Evolutionary conservation across 306 rosid species (phyloP).

Genomic region (Herpetospermum pedunculosum): DNA sequence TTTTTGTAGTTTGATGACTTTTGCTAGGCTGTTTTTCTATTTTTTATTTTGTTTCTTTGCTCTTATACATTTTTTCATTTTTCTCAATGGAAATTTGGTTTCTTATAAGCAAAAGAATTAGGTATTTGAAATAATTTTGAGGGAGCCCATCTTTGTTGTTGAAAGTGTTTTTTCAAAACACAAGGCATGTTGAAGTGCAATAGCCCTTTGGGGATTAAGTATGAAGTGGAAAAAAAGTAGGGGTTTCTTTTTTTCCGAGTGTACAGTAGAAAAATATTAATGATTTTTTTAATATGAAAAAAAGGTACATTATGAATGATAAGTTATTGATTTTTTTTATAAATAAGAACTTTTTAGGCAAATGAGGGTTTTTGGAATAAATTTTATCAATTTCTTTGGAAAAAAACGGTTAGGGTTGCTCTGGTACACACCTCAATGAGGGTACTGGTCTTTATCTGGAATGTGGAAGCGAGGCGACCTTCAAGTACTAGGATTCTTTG

Average conservation of each 20-base stretch:
- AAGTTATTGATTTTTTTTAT: background rate
- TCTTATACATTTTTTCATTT: background rate
- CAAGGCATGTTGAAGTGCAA: background rate
- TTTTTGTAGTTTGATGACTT: background rate
- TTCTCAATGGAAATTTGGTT: background rate
- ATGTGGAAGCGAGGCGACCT: background rate
- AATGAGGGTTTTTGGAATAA: background rate
- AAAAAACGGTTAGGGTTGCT: no score
- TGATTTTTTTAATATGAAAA: background rate
- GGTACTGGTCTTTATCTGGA: background rate
- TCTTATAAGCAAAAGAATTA: background rate
- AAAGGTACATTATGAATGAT: background rate
- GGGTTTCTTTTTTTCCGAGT: background rate
- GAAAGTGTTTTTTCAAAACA: background rate
- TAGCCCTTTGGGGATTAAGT: background rate
- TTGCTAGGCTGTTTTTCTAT: background rate
- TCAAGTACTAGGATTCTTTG: background rate
- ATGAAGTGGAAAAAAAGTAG: background rate
- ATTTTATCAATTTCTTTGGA: background rate
- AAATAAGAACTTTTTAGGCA: background rate
- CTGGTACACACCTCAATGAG: background rate
- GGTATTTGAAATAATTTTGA: background rate
- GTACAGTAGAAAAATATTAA: background rate
- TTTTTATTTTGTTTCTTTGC: fast-evolving
- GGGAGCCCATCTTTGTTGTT: background rate